Base-by-base conservation (phyloP, 2,329 filamentous ascomycete genomes). In the Lachnellula cervina region DNA sequence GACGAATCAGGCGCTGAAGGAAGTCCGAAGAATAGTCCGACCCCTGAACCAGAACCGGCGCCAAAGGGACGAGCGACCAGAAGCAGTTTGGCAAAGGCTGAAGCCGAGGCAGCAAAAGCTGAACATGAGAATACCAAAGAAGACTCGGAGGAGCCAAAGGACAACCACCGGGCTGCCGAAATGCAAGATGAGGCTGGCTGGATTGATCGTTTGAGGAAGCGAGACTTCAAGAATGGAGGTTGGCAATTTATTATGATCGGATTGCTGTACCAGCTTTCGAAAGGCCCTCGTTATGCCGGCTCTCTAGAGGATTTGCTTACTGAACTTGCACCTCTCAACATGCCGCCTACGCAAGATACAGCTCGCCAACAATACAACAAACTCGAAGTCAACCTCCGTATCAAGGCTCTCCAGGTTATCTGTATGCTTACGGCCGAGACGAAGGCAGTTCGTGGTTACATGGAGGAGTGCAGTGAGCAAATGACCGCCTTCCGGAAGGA, bases 401-500 rank as follows among this genome's bases (percentile, higher is more conserved):
- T 93, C 40, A 81, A 86, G 61, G 88, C 87, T 21, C 78, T 99
- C 46, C 88, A 97, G 69, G 87, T 95, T 37, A 82, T 97, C 54
- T 90, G 90, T 70, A 86, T 93, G 77, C 77, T 97, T 58, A 92
- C 89, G 2, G 80, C 92, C 54, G 87, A 91, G 66, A 97, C 94
- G 0, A 92, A 90, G 69, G 86, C 88, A 2, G 82, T 97, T 63
- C 86, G 93, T 52, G 86, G 84, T 16, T 96, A 95, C 69, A 88
- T 99, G 78, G 90, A 96, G 63, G 87, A 93, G 60, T 96, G 92
- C 73, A 90, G 88, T 61, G 89, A 93, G 68, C 89, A 90, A 52
- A 97, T 97, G 92, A 99, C 94, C 1, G 84, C 86, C 53, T 90
- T 95, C 68, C 86, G 94, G 49, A 99, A 99, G 72, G 89, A 95